Evolutionary conservation across 805 yeast genomes (phyloP), one percentile per base, ranked within the genome.

Genomic region (Maudiozyma saulgeensis): DNA sequence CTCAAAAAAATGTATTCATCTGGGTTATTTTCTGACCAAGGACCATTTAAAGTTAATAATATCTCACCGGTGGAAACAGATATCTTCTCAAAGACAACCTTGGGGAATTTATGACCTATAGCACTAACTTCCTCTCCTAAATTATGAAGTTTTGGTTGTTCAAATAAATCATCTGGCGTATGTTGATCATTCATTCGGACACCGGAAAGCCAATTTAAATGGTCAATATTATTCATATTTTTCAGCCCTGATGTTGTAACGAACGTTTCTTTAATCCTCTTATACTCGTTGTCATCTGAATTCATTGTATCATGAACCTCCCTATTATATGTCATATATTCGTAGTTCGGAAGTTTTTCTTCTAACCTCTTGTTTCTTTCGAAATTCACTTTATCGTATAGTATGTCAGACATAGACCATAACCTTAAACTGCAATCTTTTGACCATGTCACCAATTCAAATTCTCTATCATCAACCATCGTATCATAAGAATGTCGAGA

Each of bases 361-460:
- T 69, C 62, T 9, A 76, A 54, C 6, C 69, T 65, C 15, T 57
- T 60, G 8, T 69, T 68, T 50, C 73, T 66, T 3, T 64, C 64
- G 58, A 70, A 79, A 47, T 67, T 64, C 44, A 80, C 72, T 38
- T 70, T 70, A 7, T 70, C 73, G 54, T 81, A 75, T 16, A 76
- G 62, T 6, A 70, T 70, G 3, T 77, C 77, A 15, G 71, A 62
- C 16, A 80, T 66, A 0, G 88, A 84, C 97, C 97, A 91, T 44
- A 90, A 67, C 52, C 90, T 73, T 51, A 93, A 69, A 61, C 87
- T 95, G 56, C 82, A 79, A 62, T 93, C 98, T 46, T 86, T 81
- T 1, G 95, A 83, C 97, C 98, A 91, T 0, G 98, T 87, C 1
- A 93, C 91, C 45, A 93, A 66, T 64, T 93, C 98, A 61, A 79